These are phyloP conservation scores for Mucor indicus DNA, from an alignment of 371 early-diverging fungal species.

Conservation along the genomic window DNA sequence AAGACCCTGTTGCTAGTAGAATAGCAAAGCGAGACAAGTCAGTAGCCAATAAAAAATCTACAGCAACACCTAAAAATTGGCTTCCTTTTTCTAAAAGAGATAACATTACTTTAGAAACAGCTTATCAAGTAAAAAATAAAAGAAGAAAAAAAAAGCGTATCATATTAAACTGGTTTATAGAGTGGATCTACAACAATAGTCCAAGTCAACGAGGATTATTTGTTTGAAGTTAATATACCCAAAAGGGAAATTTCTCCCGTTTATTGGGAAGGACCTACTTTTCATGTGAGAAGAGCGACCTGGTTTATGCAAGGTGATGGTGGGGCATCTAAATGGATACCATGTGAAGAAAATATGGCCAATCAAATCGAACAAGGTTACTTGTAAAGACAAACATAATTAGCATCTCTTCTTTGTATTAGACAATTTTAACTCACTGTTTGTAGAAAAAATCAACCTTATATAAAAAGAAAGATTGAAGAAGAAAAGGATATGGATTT, in stretches of 20 bases:
- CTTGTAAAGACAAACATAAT: constrained; percentile 31
- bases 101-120: constrained; percentile 55
- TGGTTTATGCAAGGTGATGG: constrained; percentile 77
- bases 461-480: constrained; percentile 1
- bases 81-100: constrained; percentile 61
- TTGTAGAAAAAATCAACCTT: constrained; percentile 31
- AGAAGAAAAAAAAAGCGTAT: background rate
- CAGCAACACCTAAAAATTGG: constrained; percentile 39
- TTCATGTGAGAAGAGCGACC: constrained; percentile 75
- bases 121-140: constrained; percentile 35
- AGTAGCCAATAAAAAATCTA: background rate
- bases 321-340: constrained; percentile 63
- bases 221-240: constrained; percentile 76
- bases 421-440: no score
- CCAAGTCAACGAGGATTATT: constrained; percentile 69
- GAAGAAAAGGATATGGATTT: no score
- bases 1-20: constrained; percentile 24
- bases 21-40: constrained; percentile 13
- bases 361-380: constrained; percentile 84
- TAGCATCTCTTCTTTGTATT: no score
- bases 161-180: background rate
- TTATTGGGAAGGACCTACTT: constrained; percentile 83
- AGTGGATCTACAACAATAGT: constrained; percentile 14
- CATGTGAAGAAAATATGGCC: constrained; percentile 80
- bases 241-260: constrained; percentile 71